These are phyloP conservation scores for Fraxinus ornus DNA, from an alignment of 305 asterid species.

Conservation along the genomic window DNA sequence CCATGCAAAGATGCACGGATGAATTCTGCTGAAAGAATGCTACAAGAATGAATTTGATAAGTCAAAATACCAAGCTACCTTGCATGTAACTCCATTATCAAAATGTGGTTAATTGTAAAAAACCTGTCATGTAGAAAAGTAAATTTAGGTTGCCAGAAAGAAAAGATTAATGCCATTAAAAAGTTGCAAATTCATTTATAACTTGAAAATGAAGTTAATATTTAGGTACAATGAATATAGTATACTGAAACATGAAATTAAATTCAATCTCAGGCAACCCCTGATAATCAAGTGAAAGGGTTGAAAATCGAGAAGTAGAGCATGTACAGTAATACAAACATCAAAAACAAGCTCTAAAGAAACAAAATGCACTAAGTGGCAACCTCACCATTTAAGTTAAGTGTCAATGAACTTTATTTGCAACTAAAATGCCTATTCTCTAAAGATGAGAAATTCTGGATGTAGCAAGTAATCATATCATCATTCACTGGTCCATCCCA, in stretches of 20 bases:
- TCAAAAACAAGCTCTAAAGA: neutral
- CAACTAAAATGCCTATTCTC: neutral
- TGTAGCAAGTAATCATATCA: neutral
- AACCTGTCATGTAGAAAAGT: neutral
- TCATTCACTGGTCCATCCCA: constrained; percentile 2
- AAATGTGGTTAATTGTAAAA: constrained; percentile 10
- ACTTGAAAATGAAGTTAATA: neutral
- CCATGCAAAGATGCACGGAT: constrained; percentile 74
- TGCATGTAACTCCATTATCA: constrained; percentile 15
- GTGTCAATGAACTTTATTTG: neutral
- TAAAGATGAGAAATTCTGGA: neutral
- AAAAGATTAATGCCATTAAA: constrained; percentile 14
- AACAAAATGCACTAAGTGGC: neutral
- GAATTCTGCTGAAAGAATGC: constrained; percentile 99
- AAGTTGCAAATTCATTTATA: neutral
- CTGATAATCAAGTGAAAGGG: constrained; percentile 16
- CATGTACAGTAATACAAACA: neutral
- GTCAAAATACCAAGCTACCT: constrained; percentile 57
- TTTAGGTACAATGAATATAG: neutral
- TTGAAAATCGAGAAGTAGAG: neutral
- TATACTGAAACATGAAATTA: neutral
- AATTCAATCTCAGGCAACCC: constrained; percentile 3
- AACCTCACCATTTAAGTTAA: neutral
- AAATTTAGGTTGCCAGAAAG: neutral
- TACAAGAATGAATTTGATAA: constrained; percentile 86